These are phyloP conservation scores for Phytophthora niederhauseri DNA, from an alignment of 352 stramenopile genomes.

Conservation along the genomic window DNA sequence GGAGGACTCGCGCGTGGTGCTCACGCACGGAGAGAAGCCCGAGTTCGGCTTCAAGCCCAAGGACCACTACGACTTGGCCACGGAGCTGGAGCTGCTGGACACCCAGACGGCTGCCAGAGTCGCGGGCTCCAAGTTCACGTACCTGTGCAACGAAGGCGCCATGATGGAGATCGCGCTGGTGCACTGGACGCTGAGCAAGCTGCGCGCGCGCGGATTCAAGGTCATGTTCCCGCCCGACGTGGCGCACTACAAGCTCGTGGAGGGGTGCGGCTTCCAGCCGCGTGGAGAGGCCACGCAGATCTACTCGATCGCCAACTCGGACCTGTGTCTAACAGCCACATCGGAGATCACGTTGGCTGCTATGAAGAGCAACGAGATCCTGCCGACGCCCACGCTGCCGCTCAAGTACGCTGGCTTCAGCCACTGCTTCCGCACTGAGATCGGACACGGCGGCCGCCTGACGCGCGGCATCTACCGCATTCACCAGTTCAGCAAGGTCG, in stretches of 20 bases:
- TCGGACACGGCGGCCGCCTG: conserved; percentile 74
- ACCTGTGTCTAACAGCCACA: conserved; percentile 85
- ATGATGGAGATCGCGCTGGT: conserved; percentile 90
- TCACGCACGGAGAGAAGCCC: conserved; percentile 59
- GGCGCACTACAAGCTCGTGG: conserved; percentile 81
- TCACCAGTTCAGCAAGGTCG: conserved; percentile 92
- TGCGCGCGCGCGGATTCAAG: conserved; percentile 74
- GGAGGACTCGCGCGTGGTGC: conserved; percentile 57
- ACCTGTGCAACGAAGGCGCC: conserved; percentile 85
- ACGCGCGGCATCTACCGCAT: conserved; percentile 88
- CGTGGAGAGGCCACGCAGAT: conserved; percentile 88
- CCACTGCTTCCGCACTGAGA: conserved; percentile 91
- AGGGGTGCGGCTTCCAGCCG: conserved; percentile 87
- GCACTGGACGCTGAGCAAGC: conserved; percentile 78
- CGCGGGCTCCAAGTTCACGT: conserved; percentile 85
- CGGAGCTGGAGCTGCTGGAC: conserved; percentile 73
- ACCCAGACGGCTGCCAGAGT: conserved; percentile 71
- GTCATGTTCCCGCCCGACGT: conserved; percentile 84
- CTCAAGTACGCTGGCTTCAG: conserved; percentile 83
- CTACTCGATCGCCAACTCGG: conserved; percentile 84
- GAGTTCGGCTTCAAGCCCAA: conserved; percentile 64
- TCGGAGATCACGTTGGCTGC: conserved; percentile 88
- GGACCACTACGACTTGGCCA: conserved; percentile 78
- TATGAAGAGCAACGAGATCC: conserved; percentile 79
- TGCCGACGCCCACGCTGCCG: conserved; percentile 59